Percentiles rank a stretch among this genome's conserved stretches.
phyloP scores from a whole-genome alignment of 2,329 filamentous ascomycete genomes.

The Cyphellophora attinorum region DNA sequence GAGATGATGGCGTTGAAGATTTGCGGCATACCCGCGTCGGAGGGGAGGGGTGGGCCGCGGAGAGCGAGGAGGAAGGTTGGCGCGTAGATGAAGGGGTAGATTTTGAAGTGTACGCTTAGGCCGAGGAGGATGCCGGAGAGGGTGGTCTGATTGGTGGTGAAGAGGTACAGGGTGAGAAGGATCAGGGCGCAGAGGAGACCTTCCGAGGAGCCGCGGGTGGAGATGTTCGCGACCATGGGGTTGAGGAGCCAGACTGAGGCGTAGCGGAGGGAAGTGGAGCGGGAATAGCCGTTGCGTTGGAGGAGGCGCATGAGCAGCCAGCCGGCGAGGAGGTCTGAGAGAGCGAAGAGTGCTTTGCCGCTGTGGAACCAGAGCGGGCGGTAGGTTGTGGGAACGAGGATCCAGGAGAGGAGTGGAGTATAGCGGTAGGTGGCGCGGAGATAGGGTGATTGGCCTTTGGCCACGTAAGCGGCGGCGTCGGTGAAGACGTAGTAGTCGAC shows the following conservation, averaged over 20 bases:
- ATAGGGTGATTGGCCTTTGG: slow-evolving; percentile 66
- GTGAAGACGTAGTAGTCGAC: slow-evolving; percentile 99
- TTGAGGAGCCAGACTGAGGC: slow-evolving; percentile 89
- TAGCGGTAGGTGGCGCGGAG: slow-evolving; percentile 90
- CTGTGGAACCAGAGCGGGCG: slow-evolving; percentile 60
- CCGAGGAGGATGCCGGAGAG: slow-evolving; percentile 70
- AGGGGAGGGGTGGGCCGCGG: slow-evolving; percentile 23
- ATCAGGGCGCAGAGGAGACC: slow-evolving; percentile 80
- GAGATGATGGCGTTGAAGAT: slow-evolving; percentile 24
- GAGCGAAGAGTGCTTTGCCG: slow-evolving; percentile 79
- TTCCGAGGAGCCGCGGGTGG: slow-evolving; percentile 87
- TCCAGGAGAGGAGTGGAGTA: slow-evolving; percentile 86
- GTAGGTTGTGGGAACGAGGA: slow-evolving; percentile 71
- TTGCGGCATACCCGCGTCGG: slow-evolving; percentile 2
- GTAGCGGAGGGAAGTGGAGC: slow-evolving; percentile 57
- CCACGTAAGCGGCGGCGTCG: slow-evolving; percentile 73
- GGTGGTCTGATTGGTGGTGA: slow-evolving; percentile 50
- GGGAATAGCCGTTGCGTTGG: slow-evolving; percentile 35
- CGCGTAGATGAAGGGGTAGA: slow-evolving; percentile 96
- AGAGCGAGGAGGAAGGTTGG: slow-evolving; percentile 41
- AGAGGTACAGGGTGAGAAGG: slow-evolving; percentile 73
- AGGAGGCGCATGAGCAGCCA: slow-evolving; percentile 60
- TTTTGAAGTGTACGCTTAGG: slow-evolving; percentile 89
- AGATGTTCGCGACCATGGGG: slow-evolving; percentile 96
- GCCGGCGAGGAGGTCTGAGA: slow-evolving; percentile 74